These are phyloP conservation scores for Trifolium pratense DNA, from an alignment of 306 rosid genomes.

Conservation along the genomic window DNA sequence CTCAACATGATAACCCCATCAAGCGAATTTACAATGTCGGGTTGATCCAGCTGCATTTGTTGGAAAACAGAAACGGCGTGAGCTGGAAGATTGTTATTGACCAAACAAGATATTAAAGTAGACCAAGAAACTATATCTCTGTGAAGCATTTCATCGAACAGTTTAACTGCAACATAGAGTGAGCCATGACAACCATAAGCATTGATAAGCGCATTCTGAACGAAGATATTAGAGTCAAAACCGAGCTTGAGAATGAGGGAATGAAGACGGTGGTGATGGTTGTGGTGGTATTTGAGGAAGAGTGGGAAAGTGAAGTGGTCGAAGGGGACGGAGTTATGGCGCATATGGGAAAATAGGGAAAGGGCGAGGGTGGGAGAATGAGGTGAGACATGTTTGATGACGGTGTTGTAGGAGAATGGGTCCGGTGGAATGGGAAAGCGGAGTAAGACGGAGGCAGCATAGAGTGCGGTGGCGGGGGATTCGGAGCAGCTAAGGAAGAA, in stretches of 20 bases:
- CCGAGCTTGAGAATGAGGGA: conserved; percentile 59
- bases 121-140: conserved; percentile 71
- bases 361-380: conserved; percentile 41
- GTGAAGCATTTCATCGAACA: conserved; percentile 56
- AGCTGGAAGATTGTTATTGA: conserved; percentile 44
- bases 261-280: conserved; percentile 28
- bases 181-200: conserved; percentile 52
- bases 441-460: conserved; percentile 54
- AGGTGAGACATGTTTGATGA: conserved; percentile 49
- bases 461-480: conserved; percentile 44
- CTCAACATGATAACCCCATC: conserved; percentile 59
- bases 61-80: conserved; percentile 57
- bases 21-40: conserved; percentile 24
- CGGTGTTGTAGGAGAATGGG: conserved; percentile 52
- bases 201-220: conserved; percentile 53
- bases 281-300: conserved; percentile 50
- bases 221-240: conserved; percentile 50
- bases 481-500: conserved; percentile 51
- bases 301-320: conserved; percentile 71
- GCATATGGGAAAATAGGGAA: conserved; percentile 56
- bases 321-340: conserved; percentile 44
- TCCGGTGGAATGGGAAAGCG: conserved; percentile 43
- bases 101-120: conserved; percentile 50
- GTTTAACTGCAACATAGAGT: conserved; percentile 40
- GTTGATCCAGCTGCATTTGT: conserved; percentile 56